Conservation (phyloP, 768 basidiomycete species). For the Chalciporus piperatus region DNA sequence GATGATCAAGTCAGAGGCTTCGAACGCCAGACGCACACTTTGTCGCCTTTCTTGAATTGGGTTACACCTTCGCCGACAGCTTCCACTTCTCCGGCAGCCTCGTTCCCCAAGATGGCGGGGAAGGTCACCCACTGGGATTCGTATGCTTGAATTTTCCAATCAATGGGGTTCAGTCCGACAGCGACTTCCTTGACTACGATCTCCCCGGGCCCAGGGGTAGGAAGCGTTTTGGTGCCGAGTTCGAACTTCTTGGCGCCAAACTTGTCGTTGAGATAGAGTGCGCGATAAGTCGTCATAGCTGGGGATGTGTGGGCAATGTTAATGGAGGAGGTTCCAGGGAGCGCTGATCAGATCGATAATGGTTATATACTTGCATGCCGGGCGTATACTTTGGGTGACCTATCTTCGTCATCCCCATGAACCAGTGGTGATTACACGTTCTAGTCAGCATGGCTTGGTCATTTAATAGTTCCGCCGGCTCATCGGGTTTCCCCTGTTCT, state of each 20-base stretch:
- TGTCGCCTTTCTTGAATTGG: slow-evolving; percentile 33
- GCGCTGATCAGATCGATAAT: not conserved
- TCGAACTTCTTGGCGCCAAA: slow-evolving; percentile 14
- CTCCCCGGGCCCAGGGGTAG: slow-evolving; percentile 36
- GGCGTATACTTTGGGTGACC: no score
- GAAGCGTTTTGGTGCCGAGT: slow-evolving; percentile 17
- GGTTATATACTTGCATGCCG: no score
- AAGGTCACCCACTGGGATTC: slow-evolving; percentile 23
- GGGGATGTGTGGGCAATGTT: not conserved
- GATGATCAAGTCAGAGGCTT: not conserved
- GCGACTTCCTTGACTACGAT: slow-evolving; percentile 40
- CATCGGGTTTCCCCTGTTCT: no score
- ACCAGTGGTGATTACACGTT: no score
- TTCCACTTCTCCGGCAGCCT: slow-evolving; percentile 36
- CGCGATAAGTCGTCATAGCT: slow-evolving; percentile 15
- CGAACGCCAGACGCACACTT: slow-evolving; percentile 22
- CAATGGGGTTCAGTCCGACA: slow-evolving; percentile 42
- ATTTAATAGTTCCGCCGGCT: no score
- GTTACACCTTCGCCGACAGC: slow-evolving; percentile 35
- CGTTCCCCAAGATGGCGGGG: slow-evolving; percentile 35
- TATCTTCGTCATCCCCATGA: no score
- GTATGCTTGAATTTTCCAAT: slow-evolving; percentile 21
- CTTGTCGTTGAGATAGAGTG: slow-evolving; percentile 18
- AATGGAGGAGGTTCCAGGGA: not conserved
- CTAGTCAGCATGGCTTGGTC: no score